These are phyloP conservation scores for Phytophthora palmivora DNA, from an alignment of 352 stramenopile species.

Conservation along the genomic window DNA sequence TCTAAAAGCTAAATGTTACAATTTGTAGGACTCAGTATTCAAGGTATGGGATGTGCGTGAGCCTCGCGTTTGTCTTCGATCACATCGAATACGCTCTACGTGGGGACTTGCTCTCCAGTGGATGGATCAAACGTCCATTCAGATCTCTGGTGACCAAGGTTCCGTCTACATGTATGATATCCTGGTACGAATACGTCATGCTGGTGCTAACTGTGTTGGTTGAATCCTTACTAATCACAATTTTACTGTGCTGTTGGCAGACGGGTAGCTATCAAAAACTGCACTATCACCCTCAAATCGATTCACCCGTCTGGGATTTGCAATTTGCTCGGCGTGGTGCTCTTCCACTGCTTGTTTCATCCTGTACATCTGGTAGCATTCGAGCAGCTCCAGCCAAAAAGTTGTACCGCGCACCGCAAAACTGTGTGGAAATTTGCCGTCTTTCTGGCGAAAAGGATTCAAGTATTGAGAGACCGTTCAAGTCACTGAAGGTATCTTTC, in stretches of 20 bases:
- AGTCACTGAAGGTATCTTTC: conserved; percentile 64
- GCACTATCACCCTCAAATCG: conserved; percentile 83
- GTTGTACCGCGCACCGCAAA: conserved; percentile 65
- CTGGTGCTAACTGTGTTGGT: background rate
- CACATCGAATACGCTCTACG: conserved; percentile 83
- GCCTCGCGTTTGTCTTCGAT: conserved; percentile 75
- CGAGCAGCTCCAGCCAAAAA: conserved; percentile 68
- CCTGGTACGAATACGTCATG: conserved; percentile 53
- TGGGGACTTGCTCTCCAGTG: conserved; percentile 83
- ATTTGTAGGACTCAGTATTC: conserved; percentile 74
- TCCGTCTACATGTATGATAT: conserved; percentile 83
- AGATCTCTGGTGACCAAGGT: conserved; percentile 85
- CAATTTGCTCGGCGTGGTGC: conserved; percentile 58
- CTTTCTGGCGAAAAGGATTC: conserved; percentile 58
- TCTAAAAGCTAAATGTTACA: conserved; percentile 2
- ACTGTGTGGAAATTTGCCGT: conserved; percentile 79
- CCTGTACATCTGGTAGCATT: conserved; percentile 74
- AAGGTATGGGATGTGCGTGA: conserved; percentile 89
- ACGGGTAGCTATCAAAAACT: conserved; percentile 84
- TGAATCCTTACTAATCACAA: background rate
- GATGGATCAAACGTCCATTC: conserved; percentile 76
- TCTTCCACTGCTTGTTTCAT: conserved; percentile 65
- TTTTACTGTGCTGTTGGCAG: conserved; percentile 30
- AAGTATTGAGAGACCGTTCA: conserved; percentile 63
- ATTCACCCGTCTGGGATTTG: conserved; percentile 86